A percentile compares a stretch with the other conserved stretches of the same genome.
These are phyloP conservation scores for Steccherinum ochraceum DNA, from an alignment of 768 basidiomycete species.

Conservation along the genomic window DNA sequence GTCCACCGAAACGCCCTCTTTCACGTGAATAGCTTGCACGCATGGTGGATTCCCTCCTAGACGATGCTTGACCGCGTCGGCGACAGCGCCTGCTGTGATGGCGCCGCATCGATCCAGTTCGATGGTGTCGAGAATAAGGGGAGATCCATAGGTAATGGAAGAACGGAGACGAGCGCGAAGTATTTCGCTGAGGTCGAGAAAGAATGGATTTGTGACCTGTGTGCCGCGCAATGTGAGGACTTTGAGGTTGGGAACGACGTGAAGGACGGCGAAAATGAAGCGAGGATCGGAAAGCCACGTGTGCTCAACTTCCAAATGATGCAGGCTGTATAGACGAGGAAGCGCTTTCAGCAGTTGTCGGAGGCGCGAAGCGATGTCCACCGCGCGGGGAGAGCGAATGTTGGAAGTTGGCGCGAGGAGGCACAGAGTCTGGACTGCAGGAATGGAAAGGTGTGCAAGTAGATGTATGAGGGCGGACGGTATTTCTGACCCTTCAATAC, in stretches of 20 bases:
- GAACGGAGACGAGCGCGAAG: constrained; percentile 9
- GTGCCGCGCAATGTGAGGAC: constrained; percentile 18
- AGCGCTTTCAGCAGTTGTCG: constrained; percentile 18
- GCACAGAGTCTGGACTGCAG: constrained; percentile 39
- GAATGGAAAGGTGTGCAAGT: constrained; percentile 43
- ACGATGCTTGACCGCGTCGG: constrained; percentile 8
- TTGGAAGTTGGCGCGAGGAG: constrained; percentile 24
- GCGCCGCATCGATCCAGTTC: constrained; percentile 3
- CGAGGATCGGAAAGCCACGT: constrained; percentile 18
- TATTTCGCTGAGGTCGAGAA: constrained; percentile 10
- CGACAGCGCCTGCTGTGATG: constrained; percentile 5
- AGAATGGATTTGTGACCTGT: constrained; percentile 15
- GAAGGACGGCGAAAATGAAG: constrained; percentile 19
- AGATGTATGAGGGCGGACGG: constrained; percentile 53
- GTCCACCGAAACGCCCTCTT: constrained; percentile 6
- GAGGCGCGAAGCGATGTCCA: constrained; percentile 14
- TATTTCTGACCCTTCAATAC: constrained; percentile 48
- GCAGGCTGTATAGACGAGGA: constrained; percentile 15
- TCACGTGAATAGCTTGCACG: constrained; percentile 7
- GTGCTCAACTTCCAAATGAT: constrained; percentile 16
- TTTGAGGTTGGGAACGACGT: constrained; percentile 16
- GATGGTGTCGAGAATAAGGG: constrained; percentile 1
- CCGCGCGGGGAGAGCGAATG: constrained; percentile 13
- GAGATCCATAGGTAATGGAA: neutral
- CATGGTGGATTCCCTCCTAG: constrained; percentile 10